A percentile compares a stretch with the other conserved stretches of the same genome.
Evolutionary conservation across 345 rosid genomes (phyloP).

Genomic region (Melaleuca quinquenervia): DNA sequence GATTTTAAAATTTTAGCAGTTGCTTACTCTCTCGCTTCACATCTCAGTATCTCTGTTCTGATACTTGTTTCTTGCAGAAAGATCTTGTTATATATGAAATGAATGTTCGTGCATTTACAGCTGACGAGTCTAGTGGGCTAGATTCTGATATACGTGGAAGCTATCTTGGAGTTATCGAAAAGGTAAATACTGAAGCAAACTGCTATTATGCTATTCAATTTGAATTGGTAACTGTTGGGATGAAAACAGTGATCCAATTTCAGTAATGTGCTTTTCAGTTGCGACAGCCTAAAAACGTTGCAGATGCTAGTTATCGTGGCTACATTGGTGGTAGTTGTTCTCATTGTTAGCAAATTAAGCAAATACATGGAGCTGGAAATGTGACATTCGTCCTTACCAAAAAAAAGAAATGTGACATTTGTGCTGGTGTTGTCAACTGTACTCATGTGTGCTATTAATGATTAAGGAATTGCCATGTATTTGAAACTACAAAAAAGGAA

Average conservation of each 20-base stretch:
- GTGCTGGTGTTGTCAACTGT: neutral
- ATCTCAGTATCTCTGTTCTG: neutral
- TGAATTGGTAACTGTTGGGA: neutral
- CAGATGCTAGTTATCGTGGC: neutral
- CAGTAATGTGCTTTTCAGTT: neutral
- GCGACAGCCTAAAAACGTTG: neutral
- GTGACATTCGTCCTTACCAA: neutral
- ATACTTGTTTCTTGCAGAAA: slow-evolving; percentile 38
- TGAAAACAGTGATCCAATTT: neutral
- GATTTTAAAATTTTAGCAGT: neutral
- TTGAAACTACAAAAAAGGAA: neutral
- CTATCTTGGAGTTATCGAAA: slow-evolving; percentile 78
- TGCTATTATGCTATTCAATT: neutral
- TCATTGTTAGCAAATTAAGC: neutral
- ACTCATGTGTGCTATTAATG: neutral
- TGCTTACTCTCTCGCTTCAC: neutral
- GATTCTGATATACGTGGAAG: slow-evolving; percentile 58
- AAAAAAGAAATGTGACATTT: neutral
- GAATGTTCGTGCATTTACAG: slow-evolving; percentile 94
- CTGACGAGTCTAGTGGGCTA: slow-evolving; percentile 73
- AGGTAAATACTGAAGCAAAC: slow-evolving; percentile 31
- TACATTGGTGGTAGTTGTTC: neutral
- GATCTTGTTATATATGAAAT: slow-evolving; percentile 94
- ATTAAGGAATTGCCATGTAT: neutral
- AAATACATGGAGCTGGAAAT: neutral